Conservation (phyloP, 2,329 filamentous ascomycete genomes). For the Arthrinium puccinioides region DNA sequence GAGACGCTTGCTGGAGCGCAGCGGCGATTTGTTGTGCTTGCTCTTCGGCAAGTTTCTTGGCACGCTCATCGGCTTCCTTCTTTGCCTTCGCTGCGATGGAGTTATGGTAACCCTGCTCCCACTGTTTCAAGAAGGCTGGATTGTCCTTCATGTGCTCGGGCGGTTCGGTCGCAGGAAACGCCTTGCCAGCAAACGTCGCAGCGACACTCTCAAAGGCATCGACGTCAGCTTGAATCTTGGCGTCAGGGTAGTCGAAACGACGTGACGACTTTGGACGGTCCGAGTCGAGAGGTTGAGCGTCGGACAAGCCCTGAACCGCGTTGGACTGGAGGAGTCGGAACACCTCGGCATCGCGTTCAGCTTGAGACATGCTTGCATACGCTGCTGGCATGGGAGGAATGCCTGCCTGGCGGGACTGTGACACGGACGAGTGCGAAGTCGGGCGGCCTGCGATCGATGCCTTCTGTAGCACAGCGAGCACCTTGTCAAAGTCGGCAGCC, state of each 20-base stretch:
- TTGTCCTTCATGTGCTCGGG: slow-evolving; percentile 44
- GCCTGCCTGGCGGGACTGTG: background rate
- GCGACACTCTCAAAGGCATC: slow-evolving; percentile 35
- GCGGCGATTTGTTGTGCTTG: slow-evolving; percentile 19
- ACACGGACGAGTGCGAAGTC: background rate
- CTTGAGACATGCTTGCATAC: slow-evolving; percentile 22
- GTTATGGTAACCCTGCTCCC: slow-evolving; percentile 42
- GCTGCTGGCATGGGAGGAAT: background rate
- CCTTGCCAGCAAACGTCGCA: slow-evolving; percentile 33
- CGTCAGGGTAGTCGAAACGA: slow-evolving; percentile 34
- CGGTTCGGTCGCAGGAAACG: slow-evolving; percentile 42
- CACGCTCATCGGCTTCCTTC: slow-evolving; percentile 28
- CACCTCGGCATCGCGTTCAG: slow-evolving; percentile 28
- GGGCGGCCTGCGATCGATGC: background rate
- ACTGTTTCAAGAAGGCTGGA: slow-evolving; percentile 39
- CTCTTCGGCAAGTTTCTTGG: slow-evolving; percentile 25
- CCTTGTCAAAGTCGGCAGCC: slow-evolving; percentile 1
- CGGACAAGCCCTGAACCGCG: slow-evolving; percentile 33
- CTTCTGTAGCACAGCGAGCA: background rate
- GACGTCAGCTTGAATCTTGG: slow-evolving; percentile 33
- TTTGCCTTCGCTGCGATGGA: slow-evolving; percentile 30
- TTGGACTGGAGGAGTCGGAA: slow-evolving; percentile 37
- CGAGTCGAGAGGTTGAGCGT: slow-evolving; percentile 30
- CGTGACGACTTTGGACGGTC: slow-evolving; percentile 21
- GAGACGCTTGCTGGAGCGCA: slow-evolving; percentile 6